These are phyloP conservation scores for Aspergillus terreus DNA, from an alignment of 2,329 filamentous ascomycete genomes.

Conservation along the genomic window DNA sequence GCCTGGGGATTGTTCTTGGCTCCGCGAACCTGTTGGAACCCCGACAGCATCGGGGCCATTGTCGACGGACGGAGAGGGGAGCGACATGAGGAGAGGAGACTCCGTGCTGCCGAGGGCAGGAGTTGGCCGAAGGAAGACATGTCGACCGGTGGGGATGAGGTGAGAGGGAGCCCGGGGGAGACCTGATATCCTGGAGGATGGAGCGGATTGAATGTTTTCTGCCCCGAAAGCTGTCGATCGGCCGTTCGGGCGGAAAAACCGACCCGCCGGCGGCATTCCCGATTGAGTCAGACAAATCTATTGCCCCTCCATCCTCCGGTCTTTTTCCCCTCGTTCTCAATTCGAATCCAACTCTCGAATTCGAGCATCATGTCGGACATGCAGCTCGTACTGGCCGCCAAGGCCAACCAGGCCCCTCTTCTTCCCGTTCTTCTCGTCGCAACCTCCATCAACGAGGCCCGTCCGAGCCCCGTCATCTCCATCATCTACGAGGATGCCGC, in stretches of 20 bases:
- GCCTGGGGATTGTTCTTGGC: conserved; percentile 34
- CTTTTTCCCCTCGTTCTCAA: conserved; percentile 5
- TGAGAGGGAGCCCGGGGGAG: not conserved
- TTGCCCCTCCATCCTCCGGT: conserved; percentile 4
- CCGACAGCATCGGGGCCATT: conserved; percentile 29
- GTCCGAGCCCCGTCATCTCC: conserved; percentile 30
- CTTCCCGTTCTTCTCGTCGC: conserved; percentile 41
- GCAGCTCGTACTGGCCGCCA: conserved; percentile 35
- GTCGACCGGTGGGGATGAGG: conserved; percentile 4
- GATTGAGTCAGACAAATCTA: conserved; percentile 11
- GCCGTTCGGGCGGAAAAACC: conserved; percentile 28
- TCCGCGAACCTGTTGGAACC: conserved; percentile 34
- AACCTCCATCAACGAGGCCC: conserved; percentile 37
- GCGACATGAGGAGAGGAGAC: conserved; percentile 31
- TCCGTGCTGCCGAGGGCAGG: conserved; percentile 33
- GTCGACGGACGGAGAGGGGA: conserved; percentile 24
- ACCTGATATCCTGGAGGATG: conserved; percentile 9
- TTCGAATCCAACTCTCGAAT: not conserved
- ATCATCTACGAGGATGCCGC: conserved; percentile 39
- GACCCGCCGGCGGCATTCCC: conserved; percentile 22
- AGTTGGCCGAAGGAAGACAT: conserved; percentile 35
- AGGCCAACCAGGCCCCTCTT: conserved; percentile 38
- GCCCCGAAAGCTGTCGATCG: conserved; percentile 23
- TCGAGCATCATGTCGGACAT: conserved; percentile 28
- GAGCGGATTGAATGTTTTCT: conserved; percentile 30